These are phyloP conservation scores for Pleurotus ostreatus DNA, from an alignment of 768 basidiomycete genomes.

Conservation along the genomic window DNA sequence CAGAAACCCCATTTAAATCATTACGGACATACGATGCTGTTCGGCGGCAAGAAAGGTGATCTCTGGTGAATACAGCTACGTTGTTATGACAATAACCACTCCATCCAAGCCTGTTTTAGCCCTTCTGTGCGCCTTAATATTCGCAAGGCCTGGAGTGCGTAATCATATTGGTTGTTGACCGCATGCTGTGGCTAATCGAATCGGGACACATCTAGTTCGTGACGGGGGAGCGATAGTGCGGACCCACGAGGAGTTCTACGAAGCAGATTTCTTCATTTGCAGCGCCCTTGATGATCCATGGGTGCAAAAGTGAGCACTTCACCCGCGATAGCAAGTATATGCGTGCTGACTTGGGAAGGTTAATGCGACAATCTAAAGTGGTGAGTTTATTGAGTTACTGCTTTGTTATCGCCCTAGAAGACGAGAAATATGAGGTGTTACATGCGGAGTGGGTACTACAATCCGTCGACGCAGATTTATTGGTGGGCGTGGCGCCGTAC, in stretches of 20 bases:
- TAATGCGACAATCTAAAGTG: conserved; percentile 2
- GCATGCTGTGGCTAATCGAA: no score
- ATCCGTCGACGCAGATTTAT: conserved; percentile 3
- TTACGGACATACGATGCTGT: not conserved
- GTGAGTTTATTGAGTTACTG: not conserved
- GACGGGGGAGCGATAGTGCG: conserved; percentile 8
- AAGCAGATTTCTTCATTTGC: conserved; percentile 10
- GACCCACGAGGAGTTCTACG: conserved; percentile 7
- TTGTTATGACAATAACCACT: not conserved
- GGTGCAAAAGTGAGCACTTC: conserved; percentile 3
- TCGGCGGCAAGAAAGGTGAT: not conserved
- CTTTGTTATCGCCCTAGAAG: not conserved
- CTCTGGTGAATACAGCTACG: not conserved
- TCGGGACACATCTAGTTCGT: not conserved
- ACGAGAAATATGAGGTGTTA: not conserved
- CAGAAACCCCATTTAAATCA: no score
- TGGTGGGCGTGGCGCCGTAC: conserved; percentile 7
- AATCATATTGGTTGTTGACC: not conserved
- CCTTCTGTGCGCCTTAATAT: conserved; percentile 9
- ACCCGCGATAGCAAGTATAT: not conserved
- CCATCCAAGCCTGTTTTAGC: conserved; percentile 23
- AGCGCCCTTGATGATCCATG: conserved; percentile 9
- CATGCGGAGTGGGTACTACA: conserved; percentile 10
- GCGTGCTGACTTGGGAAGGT: not conserved
- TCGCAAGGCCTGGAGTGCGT: conserved; percentile 11